Evolutionary conservation across 2,329 filamentous ascomycete genomes (phyloP), one percentile per base, ranked within the genome.

Genomic region (Saccharata proteae): DNA sequence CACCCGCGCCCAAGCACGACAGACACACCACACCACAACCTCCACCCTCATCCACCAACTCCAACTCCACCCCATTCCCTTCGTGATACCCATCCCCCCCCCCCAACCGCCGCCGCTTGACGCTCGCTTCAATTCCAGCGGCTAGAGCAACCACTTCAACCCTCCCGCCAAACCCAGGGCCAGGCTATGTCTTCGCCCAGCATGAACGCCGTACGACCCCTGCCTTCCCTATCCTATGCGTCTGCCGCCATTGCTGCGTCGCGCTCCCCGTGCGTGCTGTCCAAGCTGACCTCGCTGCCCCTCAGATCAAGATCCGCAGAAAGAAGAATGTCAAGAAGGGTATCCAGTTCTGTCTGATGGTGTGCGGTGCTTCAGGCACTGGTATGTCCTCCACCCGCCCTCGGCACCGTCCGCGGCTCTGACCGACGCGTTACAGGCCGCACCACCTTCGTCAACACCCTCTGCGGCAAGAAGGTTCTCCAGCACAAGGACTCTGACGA

Each of bases 251-350:
- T 27, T 28, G 25, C 39, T 41, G 45, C 48, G 47, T 36, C 49
- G 37, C 17, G 27, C 28, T 36, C 34, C 36, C 29, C 29, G 16
- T 22, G 32, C 26, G 32, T 22, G n/a, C n/a, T n/a, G n/a, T n/a
- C n/a, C n/a, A n/a, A 27, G 34, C 37, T 43, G 36, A 39, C 49
- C 45, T 46, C 42, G 29, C 28, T 22, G 29, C 29, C 37, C 14
- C 22, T 29, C 61, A 84, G 77, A 83, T 92, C 64, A 90, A 93
- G 81, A 86, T 94, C 60, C 86, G 90, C 67, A 80, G 84, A 65
- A 98, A 98, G 88, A 98, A 98, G 82, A 96, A 98, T 74, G 88
- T 98, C 68, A 94, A 94, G 81, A 94, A 94, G 76, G 90, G 90
- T 58, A 96, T 98, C 57, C 90, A 98, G 72, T 98, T 98, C 71